A percentile compares a stretch with the other conserved stretches of the same genome.
These are phyloP conservation scores for Wickerhamiella azyma DNA, from an alignment of 805 yeast species.

Conservation along the genomic window DNA sequence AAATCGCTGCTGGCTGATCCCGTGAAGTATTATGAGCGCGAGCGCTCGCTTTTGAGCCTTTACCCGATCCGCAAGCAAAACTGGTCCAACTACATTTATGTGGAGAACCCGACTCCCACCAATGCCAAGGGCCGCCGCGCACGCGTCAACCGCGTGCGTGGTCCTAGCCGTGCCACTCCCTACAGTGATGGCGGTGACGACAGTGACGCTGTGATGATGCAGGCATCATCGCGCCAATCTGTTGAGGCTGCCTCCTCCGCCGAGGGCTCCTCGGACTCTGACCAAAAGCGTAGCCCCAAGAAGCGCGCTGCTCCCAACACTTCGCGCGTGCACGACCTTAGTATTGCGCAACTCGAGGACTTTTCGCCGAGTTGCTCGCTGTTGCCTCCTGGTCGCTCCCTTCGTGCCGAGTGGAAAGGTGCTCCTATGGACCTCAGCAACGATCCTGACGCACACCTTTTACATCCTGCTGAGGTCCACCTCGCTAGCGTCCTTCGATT, in stretches of 20 bases:
- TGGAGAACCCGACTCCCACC: conserved; percentile 9
- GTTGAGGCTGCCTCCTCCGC: conserved; percentile 1
- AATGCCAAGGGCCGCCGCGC: conserved; percentile 10
- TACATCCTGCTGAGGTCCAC: conserved; percentile 84
- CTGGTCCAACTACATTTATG: conserved; percentile 21
- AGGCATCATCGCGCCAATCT: conserved; percentile 1
- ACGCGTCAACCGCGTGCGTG: conserved; percentile 9
- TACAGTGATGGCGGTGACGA: not conserved
- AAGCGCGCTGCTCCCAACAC: conserved; percentile 3
- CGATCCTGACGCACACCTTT: conserved; percentile 58
- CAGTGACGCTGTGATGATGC: conserved; percentile 4
- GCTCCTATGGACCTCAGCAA: conserved; percentile 80
- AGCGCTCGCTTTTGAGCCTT: conserved; percentile 21
- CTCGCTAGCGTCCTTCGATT: conserved; percentile 81
- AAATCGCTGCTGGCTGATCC: conserved; percentile 21
- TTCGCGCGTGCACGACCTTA: conserved; percentile 28
- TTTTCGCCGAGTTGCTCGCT: conserved; percentile 59
- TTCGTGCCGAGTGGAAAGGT: conserved; percentile 95
- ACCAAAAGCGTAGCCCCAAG: conserved; percentile 8
- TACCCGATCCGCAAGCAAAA: conserved; percentile 24
- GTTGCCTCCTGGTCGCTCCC: conserved; percentile 54
- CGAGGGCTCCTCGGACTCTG: conserved; percentile 2
- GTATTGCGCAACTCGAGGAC: conserved; percentile 43
- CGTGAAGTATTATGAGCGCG: conserved; percentile 21
- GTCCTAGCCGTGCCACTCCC: conserved; percentile 2